phyloP scores from a whole-genome alignment of 768 basidiomycete species.

The Xerocomus potaroensis region DNA sequence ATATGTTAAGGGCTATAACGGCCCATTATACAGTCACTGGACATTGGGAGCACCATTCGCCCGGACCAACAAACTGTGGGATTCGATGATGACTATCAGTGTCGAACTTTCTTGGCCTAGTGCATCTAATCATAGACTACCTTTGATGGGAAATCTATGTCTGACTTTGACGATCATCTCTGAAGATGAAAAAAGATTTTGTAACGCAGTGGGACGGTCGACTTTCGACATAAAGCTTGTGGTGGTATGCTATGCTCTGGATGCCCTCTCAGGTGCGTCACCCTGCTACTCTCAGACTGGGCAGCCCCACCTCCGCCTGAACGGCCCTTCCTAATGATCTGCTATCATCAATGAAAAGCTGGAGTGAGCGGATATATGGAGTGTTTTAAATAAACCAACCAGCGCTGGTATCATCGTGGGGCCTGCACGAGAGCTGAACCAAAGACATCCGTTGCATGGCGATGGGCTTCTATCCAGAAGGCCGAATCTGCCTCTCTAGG shows the following conservation, averaged over 20 bases:
- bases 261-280: too few relatives aligned
- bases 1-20: too few relatives aligned
- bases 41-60: too few relatives aligned
- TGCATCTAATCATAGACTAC: slow-evolving; percentile 11
- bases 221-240: slow-evolving; percentile 65
- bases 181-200: neutral
- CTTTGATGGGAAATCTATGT: too few relatives aligned
- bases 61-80: too few relatives aligned
- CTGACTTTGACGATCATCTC: too few relatives aligned
- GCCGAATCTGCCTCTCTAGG: slow-evolving; percentile 55
- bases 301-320: too few relatives aligned
- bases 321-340: too few relatives aligned
- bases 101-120: neutral
- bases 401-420: slow-evolving; percentile 24
- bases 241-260: too few relatives aligned
- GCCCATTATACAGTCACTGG: too few relatives aligned
- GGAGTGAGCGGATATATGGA: neutral
- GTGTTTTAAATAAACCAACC: neutral
- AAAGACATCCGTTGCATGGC: slow-evolving; percentile 53
- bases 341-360: slow-evolving; percentile 30
- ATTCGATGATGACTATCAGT: too few relatives aligned
- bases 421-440: slow-evolving; percentile 35
- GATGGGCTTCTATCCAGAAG: slow-evolving; percentile 50
- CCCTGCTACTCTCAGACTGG: too few relatives aligned
- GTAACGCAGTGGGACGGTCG: slow-evolving; percentile 36